Base-by-base conservation (phyloP, 2,329 filamentous ascomycete species). In the Sporothrix curviconia region DNA sequence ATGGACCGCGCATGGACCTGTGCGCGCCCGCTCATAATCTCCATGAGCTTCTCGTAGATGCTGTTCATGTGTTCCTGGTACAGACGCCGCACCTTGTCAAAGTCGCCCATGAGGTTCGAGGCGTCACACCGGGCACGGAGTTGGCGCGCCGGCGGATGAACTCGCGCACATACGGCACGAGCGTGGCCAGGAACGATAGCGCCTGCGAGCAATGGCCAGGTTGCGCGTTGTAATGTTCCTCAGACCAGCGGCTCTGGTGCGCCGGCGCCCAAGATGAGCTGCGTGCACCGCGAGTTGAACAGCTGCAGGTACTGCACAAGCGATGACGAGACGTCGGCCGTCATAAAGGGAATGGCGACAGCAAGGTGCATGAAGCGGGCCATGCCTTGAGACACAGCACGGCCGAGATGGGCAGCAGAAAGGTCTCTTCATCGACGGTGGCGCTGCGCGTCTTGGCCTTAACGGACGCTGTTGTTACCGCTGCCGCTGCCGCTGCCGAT, bases 221-320 rank as follows among this genome's bases (percentile, higher is more conserved):
- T 99, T 92, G 66, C 94, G 94, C 0, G 94, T 96, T 0, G 90
- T 96, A 69, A 99, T 99, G 67, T 96, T 96, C 70, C 91, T 96
- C 19, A 99, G 77, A 0, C 92, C 92, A 1, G 92, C 94, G 24
- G 88, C 91, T 36, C 84, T 80, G 5, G 90, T 96, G 4, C 94
- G 4, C 94, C 94, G 1, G 94, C 94, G 1, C 94, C 94, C 7
- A 99, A 84, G 62, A 99, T 96, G 58, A 99, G 81, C 69, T 99
- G 94, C n/a, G 89, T 95, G 58, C 92, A 92, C 19, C 94, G 87
- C 2, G 91, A 96, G 71, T 99, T 96, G 78, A 97, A 99, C 4
- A 95, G 79, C 63, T 94, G 89, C 14, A 97, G 79, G 67, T 95
- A 95, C 22, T 94, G 86, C 42, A 96, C 77, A 11, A 99, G 80